Conservation (phyloP, 2,329 filamentous ascomycete species). For the Ceratocystis smalleyi region DNA sequence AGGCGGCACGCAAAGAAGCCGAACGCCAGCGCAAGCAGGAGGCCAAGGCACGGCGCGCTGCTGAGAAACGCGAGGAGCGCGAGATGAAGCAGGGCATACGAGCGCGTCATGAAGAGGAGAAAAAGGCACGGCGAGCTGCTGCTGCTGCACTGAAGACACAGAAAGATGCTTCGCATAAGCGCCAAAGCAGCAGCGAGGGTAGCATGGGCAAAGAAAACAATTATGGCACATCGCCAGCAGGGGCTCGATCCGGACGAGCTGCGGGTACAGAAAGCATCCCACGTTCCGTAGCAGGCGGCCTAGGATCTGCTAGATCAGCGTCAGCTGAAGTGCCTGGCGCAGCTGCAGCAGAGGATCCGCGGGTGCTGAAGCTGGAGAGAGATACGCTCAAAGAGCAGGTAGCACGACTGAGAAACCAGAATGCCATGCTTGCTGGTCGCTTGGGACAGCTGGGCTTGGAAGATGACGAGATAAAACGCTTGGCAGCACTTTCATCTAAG, state of each 20-base stretch:
- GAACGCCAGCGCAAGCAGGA: slow-evolving; percentile 22
- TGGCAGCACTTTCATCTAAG: neutral
- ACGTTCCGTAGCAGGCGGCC: neutral
- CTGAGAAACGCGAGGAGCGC: slow-evolving; percentile 31
- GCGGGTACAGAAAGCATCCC: neutral
- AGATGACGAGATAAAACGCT: slow-evolving; percentile 7
- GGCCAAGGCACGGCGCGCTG: slow-evolving; percentile 37
- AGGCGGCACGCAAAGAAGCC: slow-evolving; percentile 5
- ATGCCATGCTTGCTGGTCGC: slow-evolving; percentile 40
- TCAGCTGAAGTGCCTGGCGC: neutral
- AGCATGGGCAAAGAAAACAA: neutral
- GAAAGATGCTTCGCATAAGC: slow-evolving; percentile 48
- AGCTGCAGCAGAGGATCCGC: neutral
- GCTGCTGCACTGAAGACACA: slow-evolving; percentile 21
- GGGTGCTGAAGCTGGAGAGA: slow-evolving; percentile 22
- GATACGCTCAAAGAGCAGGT: slow-evolving; percentile 38
- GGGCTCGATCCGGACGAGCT: neutral
- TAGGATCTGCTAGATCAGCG: neutral
- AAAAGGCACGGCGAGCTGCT: slow-evolving; percentile 44
- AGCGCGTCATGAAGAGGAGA: slow-evolving; percentile 33
- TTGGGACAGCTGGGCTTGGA: slow-evolving; percentile 31
- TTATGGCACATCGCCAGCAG: neutral
- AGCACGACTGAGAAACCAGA: slow-evolving; percentile 43
- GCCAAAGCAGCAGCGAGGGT: slow-evolving; percentile 30
- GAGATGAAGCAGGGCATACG: slow-evolving; percentile 37